A percentile compares a stretch with the other conserved stretches of the same genome.
Evolutionary conservation across 805 yeast species (phyloP).

Genomic region (Saturnispora zaruensis): DNA sequence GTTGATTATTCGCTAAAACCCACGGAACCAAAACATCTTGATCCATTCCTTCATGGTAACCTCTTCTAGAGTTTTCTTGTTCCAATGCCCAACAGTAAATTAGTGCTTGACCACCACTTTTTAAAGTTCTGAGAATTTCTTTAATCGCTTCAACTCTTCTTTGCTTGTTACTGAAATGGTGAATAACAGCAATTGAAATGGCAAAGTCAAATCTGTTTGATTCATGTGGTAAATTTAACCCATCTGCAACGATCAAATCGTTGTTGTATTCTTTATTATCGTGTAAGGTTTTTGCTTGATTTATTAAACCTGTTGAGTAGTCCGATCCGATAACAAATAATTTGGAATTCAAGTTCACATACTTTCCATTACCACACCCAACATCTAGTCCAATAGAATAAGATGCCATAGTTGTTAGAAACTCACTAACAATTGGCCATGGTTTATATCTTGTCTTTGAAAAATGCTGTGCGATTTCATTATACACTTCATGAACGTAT

Average conservation of each 20-base stretch:
- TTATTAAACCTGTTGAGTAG: slow-evolving; percentile 58
- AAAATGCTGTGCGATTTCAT: slow-evolving; percentile 86
- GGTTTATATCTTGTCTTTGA: slow-evolving; percentile 93
- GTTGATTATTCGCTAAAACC: slow-evolving; percentile 56
- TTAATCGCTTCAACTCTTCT: slow-evolving; percentile 69
- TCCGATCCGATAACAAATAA: slow-evolving; percentile 69
- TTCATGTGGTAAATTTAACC: slow-evolving; percentile 54
- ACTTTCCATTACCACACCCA: slow-evolving; percentile 97
- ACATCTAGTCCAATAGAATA: slow-evolving; percentile 81
- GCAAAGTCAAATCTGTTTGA: slow-evolving; percentile 60
- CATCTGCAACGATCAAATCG: slow-evolving; percentile 76
- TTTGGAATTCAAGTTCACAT: slow-evolving; percentile 60
- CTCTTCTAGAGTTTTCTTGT: slow-evolving; percentile 79
- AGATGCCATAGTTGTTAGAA: slow-evolving; percentile 38
- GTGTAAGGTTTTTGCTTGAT: slow-evolving; percentile 46
- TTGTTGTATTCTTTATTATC: slow-evolving; percentile 19
- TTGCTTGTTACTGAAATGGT: slow-evolving; percentile 82
- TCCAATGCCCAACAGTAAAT: slow-evolving; percentile 97
- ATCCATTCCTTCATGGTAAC: slow-evolving; percentile 83
- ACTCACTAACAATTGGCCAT: slow-evolving; percentile 89
- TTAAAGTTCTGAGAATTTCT: slow-evolving; percentile 52
- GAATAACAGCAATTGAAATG: slow-evolving; percentile 90
- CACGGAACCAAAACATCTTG: slow-evolving; percentile 95
- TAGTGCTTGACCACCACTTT: slow-evolving; percentile 56
- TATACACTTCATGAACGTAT: slow-evolving; percentile 87